phyloP scores from a whole-genome alignment of 2,329 filamentous ascomycete genomes.

The Fusarium sacchari region DNA sequence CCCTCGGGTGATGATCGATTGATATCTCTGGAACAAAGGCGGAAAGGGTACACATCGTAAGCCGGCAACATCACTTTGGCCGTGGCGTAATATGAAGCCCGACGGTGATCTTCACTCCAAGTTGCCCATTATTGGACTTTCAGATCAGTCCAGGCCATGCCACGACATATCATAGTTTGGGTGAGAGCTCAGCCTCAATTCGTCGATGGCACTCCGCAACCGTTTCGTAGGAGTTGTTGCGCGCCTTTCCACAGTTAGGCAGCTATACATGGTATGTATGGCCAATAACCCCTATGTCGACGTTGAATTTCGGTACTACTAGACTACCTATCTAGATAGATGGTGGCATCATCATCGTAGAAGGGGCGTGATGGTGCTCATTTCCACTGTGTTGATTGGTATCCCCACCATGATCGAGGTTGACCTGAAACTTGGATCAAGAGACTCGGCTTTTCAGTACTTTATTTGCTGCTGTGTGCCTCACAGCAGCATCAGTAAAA shows the following conservation, averaged over 20 bases:
- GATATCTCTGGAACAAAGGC: background rate
- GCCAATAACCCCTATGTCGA: background rate
- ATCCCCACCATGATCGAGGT: background rate
- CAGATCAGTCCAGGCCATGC: constrained; percentile 20
- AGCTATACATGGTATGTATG: background rate
- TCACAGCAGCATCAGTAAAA: background rate
- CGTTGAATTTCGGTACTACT: background rate
- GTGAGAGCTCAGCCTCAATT: constrained; percentile 1
- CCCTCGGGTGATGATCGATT: background rate
- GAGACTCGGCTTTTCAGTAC: background rate
- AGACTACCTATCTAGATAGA: too few species aligned
- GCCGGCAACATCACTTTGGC: background rate
- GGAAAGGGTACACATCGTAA: too few species aligned
- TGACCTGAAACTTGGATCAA: background rate
- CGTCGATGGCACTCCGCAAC: background rate
- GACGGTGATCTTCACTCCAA: constrained; percentile 13
- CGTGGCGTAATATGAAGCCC: background rate
- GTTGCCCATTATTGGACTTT: background rate
- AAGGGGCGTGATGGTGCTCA: background rate
- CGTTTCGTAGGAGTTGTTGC: background rate
- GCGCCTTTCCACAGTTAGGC: background rate
- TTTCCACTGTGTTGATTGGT: background rate
- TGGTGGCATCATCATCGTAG: background rate
- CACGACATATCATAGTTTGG: constrained; percentile 10
- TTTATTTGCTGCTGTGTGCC: background rate